A percentile compares a stretch with the other conserved stretches of the same genome.
phyloP scores from a whole-genome alignment of 805 yeast genomes.

The Zygotorulaspora florentina region DNA sequence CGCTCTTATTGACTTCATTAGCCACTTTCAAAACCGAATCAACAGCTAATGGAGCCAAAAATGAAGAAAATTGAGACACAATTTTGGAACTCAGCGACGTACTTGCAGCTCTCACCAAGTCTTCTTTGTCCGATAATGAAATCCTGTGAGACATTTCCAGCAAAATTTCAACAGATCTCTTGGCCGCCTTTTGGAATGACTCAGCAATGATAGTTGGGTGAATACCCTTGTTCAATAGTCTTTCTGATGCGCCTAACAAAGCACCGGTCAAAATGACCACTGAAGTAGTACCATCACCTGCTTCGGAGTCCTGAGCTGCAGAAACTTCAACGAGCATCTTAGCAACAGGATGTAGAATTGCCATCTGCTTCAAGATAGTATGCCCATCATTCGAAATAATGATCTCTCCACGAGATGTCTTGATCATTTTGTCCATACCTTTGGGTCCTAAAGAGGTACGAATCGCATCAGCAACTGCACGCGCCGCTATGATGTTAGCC shows the following conservation, averaged over 20 bases:
- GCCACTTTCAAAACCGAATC: constrained; percentile 83
- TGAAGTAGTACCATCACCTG: constrained; percentile 99
- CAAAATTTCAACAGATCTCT: constrained; percentile 73
- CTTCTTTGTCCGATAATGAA: constrained; percentile 74
- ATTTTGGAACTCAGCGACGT: constrained; percentile 93
- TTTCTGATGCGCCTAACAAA: constrained; percentile 89
- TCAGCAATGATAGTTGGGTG: constrained; percentile 96
- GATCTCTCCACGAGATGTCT: constrained; percentile 86
- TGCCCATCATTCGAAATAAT: constrained; percentile 98
- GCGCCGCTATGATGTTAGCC: constrained; percentile 84
- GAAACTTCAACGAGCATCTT: constrained; percentile 96
- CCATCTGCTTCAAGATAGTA: constrained; percentile 95
- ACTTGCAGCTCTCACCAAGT: constrained; percentile 84
- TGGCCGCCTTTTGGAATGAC: constrained; percentile 84
- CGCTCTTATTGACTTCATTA: constrained; percentile 55
- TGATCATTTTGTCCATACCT: constrained; percentile 99
- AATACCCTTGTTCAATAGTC: constrained; percentile 79
- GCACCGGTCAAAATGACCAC: constrained; percentile 96
- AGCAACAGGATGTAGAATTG: constrained; percentile 97
- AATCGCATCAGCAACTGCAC: constrained; percentile 93
- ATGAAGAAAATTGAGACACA: constrained; percentile 84
- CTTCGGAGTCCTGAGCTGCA: constrained; percentile 97
- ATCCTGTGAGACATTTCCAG: constrained; percentile 81
- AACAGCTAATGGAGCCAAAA: constrained; percentile 90
- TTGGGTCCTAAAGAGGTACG: constrained; percentile 96